Percentiles rank a stretch among this genome's conserved stretches.
phyloP scores from a whole-genome alignment of 2,329 filamentous ascomycete genomes.

The Xylaria sp. region DNA sequence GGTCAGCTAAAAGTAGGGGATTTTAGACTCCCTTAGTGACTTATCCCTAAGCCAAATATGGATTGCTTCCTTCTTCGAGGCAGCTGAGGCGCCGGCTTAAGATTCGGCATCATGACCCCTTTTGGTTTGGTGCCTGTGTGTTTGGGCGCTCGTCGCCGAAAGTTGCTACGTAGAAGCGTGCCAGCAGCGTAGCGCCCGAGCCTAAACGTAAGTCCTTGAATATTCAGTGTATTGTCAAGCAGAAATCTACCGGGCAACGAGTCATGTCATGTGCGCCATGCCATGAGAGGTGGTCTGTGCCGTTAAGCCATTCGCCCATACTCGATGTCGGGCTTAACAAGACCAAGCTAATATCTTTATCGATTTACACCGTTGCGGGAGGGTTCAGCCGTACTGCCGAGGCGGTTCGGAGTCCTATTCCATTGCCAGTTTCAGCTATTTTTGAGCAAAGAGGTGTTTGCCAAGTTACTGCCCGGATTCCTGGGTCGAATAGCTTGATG shows the following conservation, averaged over 20 bases:
- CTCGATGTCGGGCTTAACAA: not conserved
- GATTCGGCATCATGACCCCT: not conserved
- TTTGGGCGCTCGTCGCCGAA: not conserved
- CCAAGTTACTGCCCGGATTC: conserved; percentile 9
- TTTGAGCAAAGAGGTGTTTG: not conserved
- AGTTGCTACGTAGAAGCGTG: conserved; percentile 5
- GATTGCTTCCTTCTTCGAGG: not conserved
- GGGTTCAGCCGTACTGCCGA: conserved; percentile 1
- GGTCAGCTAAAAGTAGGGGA: not conserved
- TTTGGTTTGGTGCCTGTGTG: not conserved
- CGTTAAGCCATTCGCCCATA: not conserved
- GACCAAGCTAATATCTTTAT: not conserved
- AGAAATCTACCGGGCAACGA: not conserved
- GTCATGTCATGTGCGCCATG: conserved; percentile 10
- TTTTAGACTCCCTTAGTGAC: not conserved
- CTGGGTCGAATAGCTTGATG: not conserved
- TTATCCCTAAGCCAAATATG: not conserved
- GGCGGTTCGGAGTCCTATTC: conserved; percentile 23
- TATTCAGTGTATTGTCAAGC: too few relatives aligned
- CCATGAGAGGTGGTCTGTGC: conserved; percentile 3
- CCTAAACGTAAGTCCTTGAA: not conserved
- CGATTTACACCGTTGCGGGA: not conserved
- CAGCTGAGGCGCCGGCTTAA: conserved; percentile 5
- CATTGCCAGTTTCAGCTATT: not conserved
- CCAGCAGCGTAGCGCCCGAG: conserved; percentile 13